Evolutionary conservation across 164 flowering plant genomes (phyloP).

Genomic region (Annona squamosa): DNA sequence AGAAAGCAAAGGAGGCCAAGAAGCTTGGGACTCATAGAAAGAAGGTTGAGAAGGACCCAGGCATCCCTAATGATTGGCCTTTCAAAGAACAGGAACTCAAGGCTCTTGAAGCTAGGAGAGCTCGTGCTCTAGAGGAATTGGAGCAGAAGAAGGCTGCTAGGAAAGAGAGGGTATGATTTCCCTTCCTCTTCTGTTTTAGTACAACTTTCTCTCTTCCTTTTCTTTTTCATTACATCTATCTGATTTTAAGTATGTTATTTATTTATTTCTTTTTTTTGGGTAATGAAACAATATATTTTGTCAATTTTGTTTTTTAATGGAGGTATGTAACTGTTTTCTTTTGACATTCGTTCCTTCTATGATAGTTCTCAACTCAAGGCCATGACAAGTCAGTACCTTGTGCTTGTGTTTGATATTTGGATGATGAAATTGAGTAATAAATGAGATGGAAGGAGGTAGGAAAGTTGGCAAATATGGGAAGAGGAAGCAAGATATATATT

Average conservation of each 20-base stretch:
- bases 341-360: neutral
- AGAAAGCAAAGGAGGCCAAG: constrained; percentile 97
- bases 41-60: constrained; percentile 92
- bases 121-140: constrained; percentile 62
- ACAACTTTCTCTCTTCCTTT: neutral
- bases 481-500: no score
- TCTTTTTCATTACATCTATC: neutral
- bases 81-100: constrained; percentile 95
- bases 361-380: no score
- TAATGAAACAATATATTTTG: neutral
- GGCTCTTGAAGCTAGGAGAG: constrained; percentile 81
- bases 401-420: no score
- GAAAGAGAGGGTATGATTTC: constrained; percentile 70
- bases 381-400: no score
- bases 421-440: no score
- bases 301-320: neutral
- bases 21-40: constrained; percentile 42
- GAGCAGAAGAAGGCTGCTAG: constrained; percentile 91
- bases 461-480: no score
- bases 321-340: neutral
- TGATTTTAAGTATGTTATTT: neutral
- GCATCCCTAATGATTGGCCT: constrained; percentile 96
- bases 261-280: neutral
- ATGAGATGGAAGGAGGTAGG: no score
- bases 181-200: neutral